Evolutionary conservation across 2,329 filamentous ascomycete genomes (phyloP), one percentile per base, ranked within the genome.

Genomic region (Aspergillus flavus): DNA sequence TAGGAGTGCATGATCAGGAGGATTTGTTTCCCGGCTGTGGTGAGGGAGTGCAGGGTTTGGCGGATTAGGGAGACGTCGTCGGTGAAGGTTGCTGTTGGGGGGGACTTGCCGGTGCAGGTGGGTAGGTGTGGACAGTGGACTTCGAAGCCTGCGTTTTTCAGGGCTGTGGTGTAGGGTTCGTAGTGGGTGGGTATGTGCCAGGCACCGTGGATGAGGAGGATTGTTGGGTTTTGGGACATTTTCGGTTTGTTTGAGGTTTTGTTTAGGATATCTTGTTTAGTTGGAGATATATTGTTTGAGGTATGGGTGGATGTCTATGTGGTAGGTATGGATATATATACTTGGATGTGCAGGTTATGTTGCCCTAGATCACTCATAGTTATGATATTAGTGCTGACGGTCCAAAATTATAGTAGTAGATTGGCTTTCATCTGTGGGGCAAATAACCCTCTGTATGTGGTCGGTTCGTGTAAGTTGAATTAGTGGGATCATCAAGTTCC

Each of bases 161-260:
- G 57, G 14, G n/a, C 45, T 11, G 57, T 52, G 4, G 10, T 23
- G 43, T 48, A 34, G 9, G 43, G 32, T 19, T 28, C 26, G 32
- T 59, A 59, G 23, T 50, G 28, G n/a, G 23, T 11, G n/a, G 45
- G 57, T 0, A 12, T 59, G 19, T 59, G 30, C n/a, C 34, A 53
- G 45, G 57, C 46, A 32, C 57, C 57, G 34, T 59, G 57, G 32
- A 59, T 7, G 11, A 50, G 43, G 12, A 53, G 30, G 32, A 53
- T 59, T n/a, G 57, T 59, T 48, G 57, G 46, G 32, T 59, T 52
- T 7, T 23, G 50, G 48, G 48, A 3, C 50, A 53, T 53, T 34
- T 53, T 53, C 23, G 5, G 1, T 53, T 32, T 34, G 7, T 53
- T 9, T 41, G 34, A 36, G 12, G 12, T 12, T 36, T 36, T 14